These are phyloP conservation scores for Venturia pyrina DNA, from an alignment of 2,329 filamentous ascomycete genomes.

Conservation along the genomic window DNA sequence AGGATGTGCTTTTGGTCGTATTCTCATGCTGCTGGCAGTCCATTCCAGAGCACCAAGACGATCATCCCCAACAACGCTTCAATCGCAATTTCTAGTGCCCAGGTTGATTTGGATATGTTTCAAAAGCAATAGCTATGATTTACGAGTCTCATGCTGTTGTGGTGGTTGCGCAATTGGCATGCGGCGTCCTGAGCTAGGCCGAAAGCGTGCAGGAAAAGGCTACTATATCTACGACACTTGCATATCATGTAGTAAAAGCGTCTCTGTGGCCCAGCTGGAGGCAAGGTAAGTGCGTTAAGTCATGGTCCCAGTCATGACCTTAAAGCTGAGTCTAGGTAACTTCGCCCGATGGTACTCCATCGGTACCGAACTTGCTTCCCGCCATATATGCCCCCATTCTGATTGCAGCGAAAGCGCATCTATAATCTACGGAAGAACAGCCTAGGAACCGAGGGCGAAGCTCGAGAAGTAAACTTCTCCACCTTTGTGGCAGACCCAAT, in stretches of 20 bases:
- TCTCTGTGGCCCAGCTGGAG: background rate
- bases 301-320: background rate
- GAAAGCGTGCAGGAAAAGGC: background rate
- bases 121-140: background rate
- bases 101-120: background rate
- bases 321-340: background rate
- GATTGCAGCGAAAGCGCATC: background rate
- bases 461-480: background rate
- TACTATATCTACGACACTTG: background rate
- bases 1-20: background rate
- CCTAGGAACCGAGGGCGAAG: background rate
- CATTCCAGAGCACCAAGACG: background rate
- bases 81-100: background rate
- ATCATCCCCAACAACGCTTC: background rate
- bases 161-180: background rate
- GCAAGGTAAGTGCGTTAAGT: background rate
- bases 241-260: background rate
- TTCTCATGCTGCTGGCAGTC: background rate
- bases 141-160: background rate
- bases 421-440: background rate
- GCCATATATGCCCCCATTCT: background rate
- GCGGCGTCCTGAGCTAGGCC: background rate
- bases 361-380: background rate
- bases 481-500: background rate
- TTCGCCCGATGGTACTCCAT: background rate